Conservation (phyloP, 1,284 basidiomycete genomes). For the Rhodotorula sp. region DNA sequence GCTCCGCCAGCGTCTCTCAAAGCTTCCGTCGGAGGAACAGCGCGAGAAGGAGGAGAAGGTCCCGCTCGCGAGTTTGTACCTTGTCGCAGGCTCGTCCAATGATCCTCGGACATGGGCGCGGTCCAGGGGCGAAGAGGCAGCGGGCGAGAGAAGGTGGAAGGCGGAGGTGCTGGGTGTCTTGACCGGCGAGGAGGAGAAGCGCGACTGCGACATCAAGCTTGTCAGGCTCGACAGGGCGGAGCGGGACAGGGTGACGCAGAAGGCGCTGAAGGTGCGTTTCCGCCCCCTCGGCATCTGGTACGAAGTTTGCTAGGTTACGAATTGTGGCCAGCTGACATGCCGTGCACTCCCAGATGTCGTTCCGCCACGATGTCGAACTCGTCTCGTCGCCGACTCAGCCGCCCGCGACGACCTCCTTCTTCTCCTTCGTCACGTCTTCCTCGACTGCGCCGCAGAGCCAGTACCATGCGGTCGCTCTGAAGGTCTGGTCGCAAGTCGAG, state of each 20-base stretch:
- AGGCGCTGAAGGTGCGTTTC: slow-evolving; percentile 73
- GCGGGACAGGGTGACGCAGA: slow-evolving; percentile 80
- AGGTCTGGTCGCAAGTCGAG: slow-evolving; percentile 91
- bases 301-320: too few species aligned
- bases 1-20: neutral
- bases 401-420: slow-evolving; percentile 85
- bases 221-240: slow-evolving; percentile 72
- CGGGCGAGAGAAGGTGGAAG: slow-evolving; percentile 88
- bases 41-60: neutral
- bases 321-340: neutral
- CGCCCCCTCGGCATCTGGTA: slow-evolving; percentile 36
- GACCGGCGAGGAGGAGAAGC: slow-evolving; percentile 62
- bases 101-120: slow-evolving; percentile 66
- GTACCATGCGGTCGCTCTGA: slow-evolving; percentile 85
- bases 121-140: neutral
- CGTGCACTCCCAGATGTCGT: slow-evolving; percentile 63
- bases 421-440: slow-evolving; percentile 69
- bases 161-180: slow-evolving; percentile 88
- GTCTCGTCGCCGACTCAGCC: slow-evolving; percentile 87
- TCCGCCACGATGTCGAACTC: slow-evolving; percentile 89
- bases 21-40: too few species aligned
- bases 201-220: neutral
- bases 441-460: slow-evolving; percentile 59
- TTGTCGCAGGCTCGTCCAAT: slow-evolving; percentile 54
- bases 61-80: slow-evolving; percentile 53